These are phyloP conservation scores for Phaffomyces antillensis DNA, from an alignment of 805 yeast genomes.

Conservation along the genomic window DNA sequence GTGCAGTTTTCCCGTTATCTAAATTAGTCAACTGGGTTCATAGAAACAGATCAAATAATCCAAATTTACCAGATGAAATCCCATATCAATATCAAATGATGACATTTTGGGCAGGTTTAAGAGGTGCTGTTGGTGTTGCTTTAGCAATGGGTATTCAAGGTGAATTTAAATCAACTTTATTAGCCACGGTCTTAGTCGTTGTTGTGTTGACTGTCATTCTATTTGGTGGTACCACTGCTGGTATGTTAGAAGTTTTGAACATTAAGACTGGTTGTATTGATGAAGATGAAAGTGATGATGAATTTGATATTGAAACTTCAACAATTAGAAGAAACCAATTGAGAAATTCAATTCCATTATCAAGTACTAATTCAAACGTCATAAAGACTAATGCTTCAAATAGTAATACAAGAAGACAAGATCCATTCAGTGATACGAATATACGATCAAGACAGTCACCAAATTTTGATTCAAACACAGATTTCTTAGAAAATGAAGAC, in stretches of 20 bases:
- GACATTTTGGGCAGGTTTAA: slow-evolving; percentile 98
- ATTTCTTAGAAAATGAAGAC: slow-evolving; percentile 20
- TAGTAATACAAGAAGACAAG: neutral
- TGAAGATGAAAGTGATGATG: slow-evolving; percentile 84
- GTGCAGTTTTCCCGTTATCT: slow-evolving; percentile 93
- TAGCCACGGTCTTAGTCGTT: slow-evolving; percentile 94
- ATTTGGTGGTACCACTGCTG: slow-evolving; percentile 97
- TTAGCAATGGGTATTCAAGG: slow-evolving; percentile 97
- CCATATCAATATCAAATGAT: slow-evolving; percentile 95
- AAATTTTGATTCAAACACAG: slow-evolving; percentile 14
- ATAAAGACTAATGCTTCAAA: neutral
- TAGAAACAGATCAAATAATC: slow-evolving; percentile 48
- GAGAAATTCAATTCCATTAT: slow-evolving; percentile 1
- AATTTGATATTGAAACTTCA: slow-evolving; percentile 80
- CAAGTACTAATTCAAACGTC: too few species aligned
- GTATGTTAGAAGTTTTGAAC: slow-evolving; percentile 92
- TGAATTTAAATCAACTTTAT: slow-evolving; percentile 76
- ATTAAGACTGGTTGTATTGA: slow-evolving; percentile 88
- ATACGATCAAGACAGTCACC: slow-evolving; percentile 17
- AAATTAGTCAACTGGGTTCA: slow-evolving; percentile 74
- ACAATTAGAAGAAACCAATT: slow-evolving; percentile 26
- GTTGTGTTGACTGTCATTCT: slow-evolving; percentile 93
- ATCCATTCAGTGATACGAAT: slow-evolving; percentile 24
- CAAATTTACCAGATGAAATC: slow-evolving; percentile 69
- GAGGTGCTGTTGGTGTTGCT: slow-evolving; percentile 99